Evolutionary conservation across 1,139 yeast genomes (phyloP).

Genomic region (Pichia sp.): DNA sequence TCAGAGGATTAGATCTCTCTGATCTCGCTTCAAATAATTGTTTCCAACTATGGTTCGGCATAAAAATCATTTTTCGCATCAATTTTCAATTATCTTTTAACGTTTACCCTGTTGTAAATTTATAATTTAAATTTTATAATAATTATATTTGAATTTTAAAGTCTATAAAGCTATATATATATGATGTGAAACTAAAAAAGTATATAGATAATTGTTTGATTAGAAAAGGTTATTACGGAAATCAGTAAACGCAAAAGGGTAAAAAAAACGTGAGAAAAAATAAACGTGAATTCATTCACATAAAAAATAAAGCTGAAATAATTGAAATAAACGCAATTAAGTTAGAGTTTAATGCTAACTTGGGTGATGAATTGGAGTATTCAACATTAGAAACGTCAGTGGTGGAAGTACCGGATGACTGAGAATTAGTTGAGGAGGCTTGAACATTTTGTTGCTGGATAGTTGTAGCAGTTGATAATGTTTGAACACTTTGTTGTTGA

Average conservation of each 20-base stretch:
- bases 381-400: neutral
- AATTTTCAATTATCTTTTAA: too few species aligned
- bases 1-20: too few species aligned
- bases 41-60: too few species aligned
- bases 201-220: neutral
- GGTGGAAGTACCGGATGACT: neutral
- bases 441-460: neutral
- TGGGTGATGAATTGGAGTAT: neutral
- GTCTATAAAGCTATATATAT: neutral
- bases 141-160: neutral
- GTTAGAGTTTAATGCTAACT: neutral
- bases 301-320: neutral
- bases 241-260: neutral
- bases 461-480: neutral
- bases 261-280: neutral
- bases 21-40: too few species aligned
- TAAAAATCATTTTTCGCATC: too few species aligned
- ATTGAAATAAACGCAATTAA: neutral
- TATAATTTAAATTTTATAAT: neutral
- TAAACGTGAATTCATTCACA: neutral
- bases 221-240: neutral
- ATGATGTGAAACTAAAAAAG: neutral
- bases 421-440: neutral
- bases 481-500: neutral
- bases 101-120: too few species aligned